Base-by-base conservation (phyloP, 1,284 basidiomycete genomes). In the Volvariella surrecta region DNA sequence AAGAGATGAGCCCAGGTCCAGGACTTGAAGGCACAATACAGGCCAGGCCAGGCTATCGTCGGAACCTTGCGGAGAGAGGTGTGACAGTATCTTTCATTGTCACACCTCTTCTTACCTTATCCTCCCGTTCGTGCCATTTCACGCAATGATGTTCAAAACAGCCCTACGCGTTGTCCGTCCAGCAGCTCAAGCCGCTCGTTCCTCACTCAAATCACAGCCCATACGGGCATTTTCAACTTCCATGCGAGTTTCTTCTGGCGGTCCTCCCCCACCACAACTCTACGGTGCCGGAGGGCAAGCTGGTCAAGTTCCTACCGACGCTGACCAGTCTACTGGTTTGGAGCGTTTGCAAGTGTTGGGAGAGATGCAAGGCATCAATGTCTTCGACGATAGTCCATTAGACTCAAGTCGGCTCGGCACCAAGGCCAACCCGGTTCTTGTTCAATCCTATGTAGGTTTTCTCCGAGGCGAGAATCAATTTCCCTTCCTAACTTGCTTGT, bases 261-360 rank as follows among this genome's bases (percentile, higher is more conserved):
- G 74, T 35, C 64, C 77, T 28, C 68, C 76, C 15, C 71, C 79
- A 44, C 85, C 88, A 45, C 67, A 80, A 50, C 67, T 91, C 52
- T 83, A 74, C 54, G 90, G 91, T 52, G 55, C 73, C 54, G 79
- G 91, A 58, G 78, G 76, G 54, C 82, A 89, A 64, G 45, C 78
- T 10, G 91, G 90, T 52, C 73, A 82, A 56, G 77, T 91, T 49
- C 82, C 91, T 47, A 88, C 85, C 49, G 87, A 91, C 67, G 74
- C 86, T 58, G 74, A 89, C 55, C 95, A 99, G 70, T 79, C 94
- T 21, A 99, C 95, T 53, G 94, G 95, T 82, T 74, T 97, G 48
- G 94, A 97, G 68, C 89, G 95, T 66, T 82, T 94, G 61, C 90
- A 99, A 70, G 71, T 96, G 42, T 68, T 97, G 48, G 90, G 89